phyloP scores from a whole-genome alignment of 2,329 filamentous ascomycete genomes.

The Colletotrichum sp. region DNA sequence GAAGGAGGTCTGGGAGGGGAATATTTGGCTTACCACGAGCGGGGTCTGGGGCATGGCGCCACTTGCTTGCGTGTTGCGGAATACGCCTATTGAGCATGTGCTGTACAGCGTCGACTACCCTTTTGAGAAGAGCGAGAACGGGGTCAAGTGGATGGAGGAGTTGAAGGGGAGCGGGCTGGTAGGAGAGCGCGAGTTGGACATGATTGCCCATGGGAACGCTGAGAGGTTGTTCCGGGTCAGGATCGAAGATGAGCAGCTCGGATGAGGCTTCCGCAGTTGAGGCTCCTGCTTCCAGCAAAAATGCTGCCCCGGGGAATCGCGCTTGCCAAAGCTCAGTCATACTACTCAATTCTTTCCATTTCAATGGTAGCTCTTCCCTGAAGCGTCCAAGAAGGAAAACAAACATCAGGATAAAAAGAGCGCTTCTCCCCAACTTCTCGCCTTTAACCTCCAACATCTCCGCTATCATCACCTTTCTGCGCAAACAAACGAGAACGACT shows the following conservation, averaged over 20 bases:
- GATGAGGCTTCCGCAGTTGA: neutral
- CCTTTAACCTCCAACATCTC: neutral
- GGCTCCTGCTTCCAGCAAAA: neutral
- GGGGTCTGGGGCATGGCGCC: conserved; percentile 56
- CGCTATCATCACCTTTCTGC: neutral
- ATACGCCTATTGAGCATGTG: conserved; percentile 53
- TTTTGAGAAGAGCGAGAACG: conserved; percentile 54
- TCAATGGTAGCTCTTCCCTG: neutral
- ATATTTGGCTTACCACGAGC: conserved; percentile 63
- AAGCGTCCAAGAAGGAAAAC: neutral
- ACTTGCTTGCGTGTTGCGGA: conserved; percentile 47
- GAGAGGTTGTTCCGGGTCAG: conserved; percentile 47
- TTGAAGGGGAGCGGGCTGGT: conserved; percentile 55
- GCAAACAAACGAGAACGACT: neutral
- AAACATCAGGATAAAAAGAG: neutral
- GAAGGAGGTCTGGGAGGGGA: conserved; percentile 56
- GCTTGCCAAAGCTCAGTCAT: neutral
- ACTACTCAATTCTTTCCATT: neutral
- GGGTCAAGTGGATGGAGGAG: conserved; percentile 51
- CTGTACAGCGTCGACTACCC: conserved; percentile 66
- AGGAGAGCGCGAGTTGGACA: conserved; percentile 50
- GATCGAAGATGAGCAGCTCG: neutral
- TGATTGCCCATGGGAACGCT: conserved; percentile 56
- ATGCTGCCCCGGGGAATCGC: neutral
- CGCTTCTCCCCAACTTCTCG: neutral